phyloP scores from a whole-genome alignment of 345 rosid species.

The Citrus sp. region DNA sequence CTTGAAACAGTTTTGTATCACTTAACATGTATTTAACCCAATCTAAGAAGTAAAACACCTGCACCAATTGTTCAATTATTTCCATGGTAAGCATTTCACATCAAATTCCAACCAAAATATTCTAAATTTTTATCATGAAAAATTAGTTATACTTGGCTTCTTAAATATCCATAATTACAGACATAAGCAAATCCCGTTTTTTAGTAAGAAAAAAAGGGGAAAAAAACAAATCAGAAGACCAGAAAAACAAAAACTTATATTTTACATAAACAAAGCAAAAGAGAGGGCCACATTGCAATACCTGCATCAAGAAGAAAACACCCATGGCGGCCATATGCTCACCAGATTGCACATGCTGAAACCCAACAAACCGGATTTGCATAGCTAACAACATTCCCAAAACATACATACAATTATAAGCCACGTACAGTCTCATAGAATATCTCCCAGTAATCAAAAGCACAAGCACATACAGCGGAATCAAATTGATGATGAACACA shows the following conservation, averaged over 20 bases:
- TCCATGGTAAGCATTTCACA: not conserved
- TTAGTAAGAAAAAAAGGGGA: not conserved
- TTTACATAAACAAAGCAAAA: not conserved
- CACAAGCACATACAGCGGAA: constrained; percentile 96
- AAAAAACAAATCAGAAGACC: not conserved
- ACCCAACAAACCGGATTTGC: constrained; percentile 98
- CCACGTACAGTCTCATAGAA: constrained; percentile 88
- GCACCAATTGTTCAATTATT: constrained; percentile 19
- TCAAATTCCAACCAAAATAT: not conserved
- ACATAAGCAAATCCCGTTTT: not conserved
- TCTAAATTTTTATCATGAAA: too few relatives aligned
- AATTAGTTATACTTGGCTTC: not conserved
- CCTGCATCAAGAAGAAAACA: constrained; percentile 96
- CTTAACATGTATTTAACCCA: constrained; percentile 87
- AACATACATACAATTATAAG: constrained; percentile 87
- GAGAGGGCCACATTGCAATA: constrained; percentile 10
- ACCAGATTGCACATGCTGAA: constrained; percentile 98
- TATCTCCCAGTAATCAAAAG: constrained; percentile 89
- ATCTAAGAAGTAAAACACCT: constrained; percentile 94
- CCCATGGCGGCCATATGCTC: constrained; percentile 99
- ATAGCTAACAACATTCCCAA: constrained; percentile 97
- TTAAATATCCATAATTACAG: not conserved
- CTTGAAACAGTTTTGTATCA: constrained; percentile 82
- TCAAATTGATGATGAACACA: constrained; percentile 89
- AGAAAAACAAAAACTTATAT: not conserved